A percentile compares a stretch with the other conserved stretches of the same genome.
Conservation (phyloP, 2,329 filamentous ascomycete species). For the Trichoderma endophyticum region DNA sequence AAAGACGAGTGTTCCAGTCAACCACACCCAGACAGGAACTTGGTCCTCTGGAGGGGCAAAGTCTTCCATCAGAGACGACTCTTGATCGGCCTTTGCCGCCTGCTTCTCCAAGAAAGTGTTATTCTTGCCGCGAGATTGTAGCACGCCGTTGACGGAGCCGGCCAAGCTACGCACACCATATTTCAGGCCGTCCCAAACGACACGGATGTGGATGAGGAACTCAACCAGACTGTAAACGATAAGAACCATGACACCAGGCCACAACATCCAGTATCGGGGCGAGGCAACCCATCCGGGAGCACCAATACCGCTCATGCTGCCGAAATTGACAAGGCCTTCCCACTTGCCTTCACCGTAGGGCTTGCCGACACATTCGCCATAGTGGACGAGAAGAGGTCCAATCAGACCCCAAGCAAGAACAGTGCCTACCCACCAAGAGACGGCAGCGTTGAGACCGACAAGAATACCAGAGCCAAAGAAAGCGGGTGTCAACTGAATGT, state of each 20-base stretch:
- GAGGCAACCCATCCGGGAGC: slow-evolving; percentile 32
- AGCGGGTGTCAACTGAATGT: slow-evolving; percentile 56
- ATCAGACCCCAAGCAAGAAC: slow-evolving; percentile 56
- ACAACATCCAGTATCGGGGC: slow-evolving; percentile 43
- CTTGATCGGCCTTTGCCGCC: slow-evolving; percentile 34
- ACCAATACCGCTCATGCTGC: slow-evolving; percentile 30
- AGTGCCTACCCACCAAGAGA: slow-evolving; percentile 56
- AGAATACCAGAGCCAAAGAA: slow-evolving; percentile 57
- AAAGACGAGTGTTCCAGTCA: slow-evolving; percentile 44
- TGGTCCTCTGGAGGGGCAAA: slow-evolving; percentile 42
- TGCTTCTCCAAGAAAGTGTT: slow-evolving; percentile 35
- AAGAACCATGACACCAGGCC: slow-evolving; percentile 45
- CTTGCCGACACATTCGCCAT: slow-evolving; percentile 51
- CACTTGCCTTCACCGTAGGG: slow-evolving; percentile 29
- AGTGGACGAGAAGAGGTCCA: slow-evolving; percentile 44
- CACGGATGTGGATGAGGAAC: slow-evolving; percentile 39
- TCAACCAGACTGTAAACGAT: slow-evolving; percentile 41
- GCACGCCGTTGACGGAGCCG: slow-evolving; percentile 29
- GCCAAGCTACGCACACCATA: slow-evolving; percentile 33
- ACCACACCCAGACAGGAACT: slow-evolving; percentile 55
- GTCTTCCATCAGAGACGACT: slow-evolving; percentile 36
- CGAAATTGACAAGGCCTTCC: slow-evolving; percentile 31
- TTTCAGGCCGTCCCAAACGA: slow-evolving; percentile 36
- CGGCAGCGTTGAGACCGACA: slow-evolving; percentile 51
- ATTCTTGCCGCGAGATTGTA: slow-evolving; percentile 33